A percentile compares a stretch with the other conserved stretches of the same genome.
These are phyloP conservation scores for Moesziomyces sp. DNA, from an alignment of 1,284 basidiomycete genomes.

Conservation along the genomic window DNA sequence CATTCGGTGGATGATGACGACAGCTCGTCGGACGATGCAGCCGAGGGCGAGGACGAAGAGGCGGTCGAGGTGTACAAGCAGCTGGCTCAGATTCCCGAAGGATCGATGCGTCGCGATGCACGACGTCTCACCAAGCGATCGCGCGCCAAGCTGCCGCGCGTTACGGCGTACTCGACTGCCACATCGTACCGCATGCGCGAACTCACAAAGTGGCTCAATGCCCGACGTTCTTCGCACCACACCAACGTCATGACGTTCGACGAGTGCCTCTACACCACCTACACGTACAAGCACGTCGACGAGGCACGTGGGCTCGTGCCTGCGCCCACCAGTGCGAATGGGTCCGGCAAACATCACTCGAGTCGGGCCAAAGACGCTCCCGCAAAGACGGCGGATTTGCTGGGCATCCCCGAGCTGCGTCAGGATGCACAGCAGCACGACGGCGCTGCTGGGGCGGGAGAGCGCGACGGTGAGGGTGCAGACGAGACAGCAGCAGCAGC, in stretches of 20 bases:
- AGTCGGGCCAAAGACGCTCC: constrained; percentile 1
- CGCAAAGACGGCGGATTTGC: constrained; percentile 58
- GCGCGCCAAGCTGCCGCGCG: constrained; percentile 89
- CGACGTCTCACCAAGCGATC: constrained; percentile 89
- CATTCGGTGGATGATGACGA: constrained; percentile 43
- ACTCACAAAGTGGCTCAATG: constrained; percentile 86
- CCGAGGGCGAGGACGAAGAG: constrained; percentile 56
- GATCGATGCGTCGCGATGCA: constrained; percentile 90
- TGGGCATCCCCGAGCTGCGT: constrained; percentile 63
- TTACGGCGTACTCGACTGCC: constrained; percentile 94
- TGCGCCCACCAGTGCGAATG: constrained; percentile 5
- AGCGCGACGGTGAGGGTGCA: background rate
- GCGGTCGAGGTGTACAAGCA: constrained; percentile 54
- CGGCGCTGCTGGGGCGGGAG: background rate
- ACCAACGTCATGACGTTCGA: constrained; percentile 71
- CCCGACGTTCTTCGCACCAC: constrained; percentile 81
- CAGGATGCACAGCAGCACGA: constrained; percentile 21
- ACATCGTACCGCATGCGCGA: constrained; percentile 90
- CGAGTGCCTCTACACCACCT: constrained; percentile 67
- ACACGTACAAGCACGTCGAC: constrained; percentile 64
- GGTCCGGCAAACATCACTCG: constrained; percentile 17
- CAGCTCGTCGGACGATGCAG: constrained; percentile 41
- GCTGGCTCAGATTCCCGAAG: constrained; percentile 79
- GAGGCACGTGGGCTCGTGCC: constrained; percentile 50
- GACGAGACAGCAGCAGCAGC: constrained; percentile 1